A percentile compares a stretch with the other conserved stretches of the same genome.
phyloP scores from a whole-genome alignment of 1,284 basidiomycete genomes.

The Gymnopus androsaceus region DNA sequence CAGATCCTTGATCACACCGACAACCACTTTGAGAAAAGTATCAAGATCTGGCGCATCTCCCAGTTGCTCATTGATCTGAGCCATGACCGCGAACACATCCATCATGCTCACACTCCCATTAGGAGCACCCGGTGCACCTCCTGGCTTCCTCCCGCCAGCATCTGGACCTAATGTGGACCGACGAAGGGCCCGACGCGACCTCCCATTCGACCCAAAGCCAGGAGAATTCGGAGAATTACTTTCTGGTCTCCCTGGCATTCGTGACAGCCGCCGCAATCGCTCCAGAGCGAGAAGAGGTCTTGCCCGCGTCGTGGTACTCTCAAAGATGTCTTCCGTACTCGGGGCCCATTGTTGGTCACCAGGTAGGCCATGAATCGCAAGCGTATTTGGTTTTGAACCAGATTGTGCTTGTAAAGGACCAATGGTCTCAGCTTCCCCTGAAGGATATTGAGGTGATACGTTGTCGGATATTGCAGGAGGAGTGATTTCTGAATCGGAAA shows the following conservation, averaged over 20 bases:
- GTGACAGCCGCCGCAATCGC: conserved; percentile 57
- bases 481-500: conserved; percentile 11
- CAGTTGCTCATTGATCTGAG: conserved; percentile 86
- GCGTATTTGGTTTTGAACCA: not conserved
- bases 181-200: conserved; percentile 19
- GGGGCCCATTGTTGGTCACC: conserved; percentile 51
- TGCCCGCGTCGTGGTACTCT: conserved; percentile 74
- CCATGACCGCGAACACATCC: conserved; percentile 81
- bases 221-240: not conserved
- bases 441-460: not conserved
- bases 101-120: conserved; percentile 59
- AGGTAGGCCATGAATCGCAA: conserved; percentile 26
- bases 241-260: conserved; percentile 13
- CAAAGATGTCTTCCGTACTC: conserved; percentile 63
- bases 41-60: conserved; percentile 71
- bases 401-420: conserved; percentile 1
- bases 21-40: conserved; percentile 75
- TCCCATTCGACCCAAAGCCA: conserved; percentile 11
- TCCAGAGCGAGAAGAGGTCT: conserved; percentile 78
- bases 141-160: conserved; percentile 1
- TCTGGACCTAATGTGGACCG: conserved; percentile 18
- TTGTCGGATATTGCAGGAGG: not conserved
- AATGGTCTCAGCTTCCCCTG: not conserved
- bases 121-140: conserved; percentile 24
- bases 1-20: conserved; percentile 82